These are phyloP conservation scores for Amaranthus cruentus DNA, from an alignment of 148 eudicot species.

Conservation along the genomic window DNA sequence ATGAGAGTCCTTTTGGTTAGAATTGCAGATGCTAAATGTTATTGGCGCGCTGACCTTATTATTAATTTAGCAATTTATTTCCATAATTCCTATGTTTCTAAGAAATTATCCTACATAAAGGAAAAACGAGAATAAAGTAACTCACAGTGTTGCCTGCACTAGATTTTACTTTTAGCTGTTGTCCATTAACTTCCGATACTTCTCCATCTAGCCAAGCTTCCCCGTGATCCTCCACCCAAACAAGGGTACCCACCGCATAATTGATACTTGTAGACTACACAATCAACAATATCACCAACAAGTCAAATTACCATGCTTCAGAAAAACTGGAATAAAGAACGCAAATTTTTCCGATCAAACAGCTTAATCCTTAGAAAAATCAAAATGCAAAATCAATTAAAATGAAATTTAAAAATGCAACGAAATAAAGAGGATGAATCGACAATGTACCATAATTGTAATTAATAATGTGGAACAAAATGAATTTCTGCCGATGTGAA, in stretches of 20 bases:
- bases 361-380: neutral
- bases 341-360: neutral
- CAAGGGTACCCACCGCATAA: slow-evolving; percentile 69
- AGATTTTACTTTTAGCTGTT: slow-evolving; percentile 46
- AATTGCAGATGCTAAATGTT: no score
- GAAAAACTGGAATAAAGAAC: neutral
- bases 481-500: no score
- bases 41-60: no score
- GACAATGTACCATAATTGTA: neutral
- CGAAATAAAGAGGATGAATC: neutral
- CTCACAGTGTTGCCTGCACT: slow-evolving; percentile 44
- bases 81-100: no score
- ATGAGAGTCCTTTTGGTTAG: no score
- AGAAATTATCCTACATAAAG: neutral
- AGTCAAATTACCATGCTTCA: neutral
- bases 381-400: neutral
- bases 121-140: slow-evolving; percentile 7
- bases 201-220: slow-evolving; percentile 89
- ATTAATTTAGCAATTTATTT: no score
- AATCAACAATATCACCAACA: neutral
- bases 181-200: slow-evolving; percentile 65
- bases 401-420: neutral
- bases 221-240: slow-evolving; percentile 92
- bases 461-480: neutral
- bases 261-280: slow-evolving; percentile 44